Evolutionary conservation across 2,329 filamentous ascomycete species (phyloP).

Genomic region (Metarhizium anisopliae): DNA sequence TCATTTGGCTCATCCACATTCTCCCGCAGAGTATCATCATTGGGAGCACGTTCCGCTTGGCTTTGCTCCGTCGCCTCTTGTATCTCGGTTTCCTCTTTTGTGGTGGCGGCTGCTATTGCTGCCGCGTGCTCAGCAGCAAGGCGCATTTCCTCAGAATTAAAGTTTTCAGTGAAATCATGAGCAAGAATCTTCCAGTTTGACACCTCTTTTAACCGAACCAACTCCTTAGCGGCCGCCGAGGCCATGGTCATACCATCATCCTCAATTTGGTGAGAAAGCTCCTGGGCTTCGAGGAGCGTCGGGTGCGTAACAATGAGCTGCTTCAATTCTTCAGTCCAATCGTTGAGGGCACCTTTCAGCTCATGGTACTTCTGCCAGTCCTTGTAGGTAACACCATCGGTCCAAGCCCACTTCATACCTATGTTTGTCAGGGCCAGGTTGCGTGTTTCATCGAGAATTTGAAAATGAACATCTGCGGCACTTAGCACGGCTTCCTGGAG

Average conservation of each 20-base stretch:
- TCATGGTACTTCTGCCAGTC: constrained; percentile 95
- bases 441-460: constrained; percentile 73
- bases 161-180: constrained; percentile 67
- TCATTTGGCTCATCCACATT: not conserved
- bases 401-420: constrained; percentile 92
- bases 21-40: not conserved
- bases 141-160: constrained; percentile 58
- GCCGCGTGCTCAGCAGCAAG: constrained; percentile 39
- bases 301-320: constrained; percentile 66
- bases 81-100: constrained; percentile 7
- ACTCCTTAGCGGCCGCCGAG: constrained; percentile 68
- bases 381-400: constrained; percentile 90
- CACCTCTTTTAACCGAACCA: constrained; percentile 73
- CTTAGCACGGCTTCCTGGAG: constrained; percentile 59
- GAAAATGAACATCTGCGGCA: constrained; percentile 71
- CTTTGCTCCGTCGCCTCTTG: constrained; percentile 12
- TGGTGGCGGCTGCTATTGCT: constrained; percentile 8
- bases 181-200: constrained; percentile 75
- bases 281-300: constrained; percentile 58
- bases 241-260: constrained; percentile 74
- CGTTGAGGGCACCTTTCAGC: constrained; percentile 70
- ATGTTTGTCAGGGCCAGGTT: constrained; percentile 84
- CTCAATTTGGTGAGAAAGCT: constrained; percentile 60
- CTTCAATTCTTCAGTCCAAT: constrained; percentile 79
- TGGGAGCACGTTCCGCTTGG: not conserved